phyloP scores from a whole-genome alignment of 106 monocot genomes.

The Dendrobium catenatum region DNA sequence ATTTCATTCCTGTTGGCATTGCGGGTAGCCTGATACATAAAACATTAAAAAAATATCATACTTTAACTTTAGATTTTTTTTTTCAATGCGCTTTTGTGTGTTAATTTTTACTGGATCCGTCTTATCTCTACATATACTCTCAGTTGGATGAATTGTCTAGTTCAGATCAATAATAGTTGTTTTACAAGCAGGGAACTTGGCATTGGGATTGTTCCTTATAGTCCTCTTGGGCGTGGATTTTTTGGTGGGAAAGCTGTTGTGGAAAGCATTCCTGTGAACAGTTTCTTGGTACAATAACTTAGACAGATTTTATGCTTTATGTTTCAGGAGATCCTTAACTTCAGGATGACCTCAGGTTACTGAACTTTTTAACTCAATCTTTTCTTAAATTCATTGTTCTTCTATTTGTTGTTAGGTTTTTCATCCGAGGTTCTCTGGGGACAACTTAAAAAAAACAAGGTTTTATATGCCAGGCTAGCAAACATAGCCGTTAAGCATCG shows the following conservation, averaged over 20 bases:
- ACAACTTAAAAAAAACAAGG: conserved; percentile 45
- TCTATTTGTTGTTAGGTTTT: conserved; percentile 8
- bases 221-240: conserved; percentile 47
- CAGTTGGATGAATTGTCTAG: background rate
- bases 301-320: background rate
- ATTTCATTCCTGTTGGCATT: background rate
- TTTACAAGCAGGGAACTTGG: conserved; percentile 34
- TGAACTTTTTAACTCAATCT: no score
- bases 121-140: background rate
- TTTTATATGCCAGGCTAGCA: conserved; percentile 15
- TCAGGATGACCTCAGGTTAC: background rate
- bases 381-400: background rate
- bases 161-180: background rate
- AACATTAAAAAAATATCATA: background rate
- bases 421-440: conserved; percentile 36
- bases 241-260: conserved; percentile 36
- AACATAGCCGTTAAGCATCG: conserved; percentile 31
- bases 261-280: conserved; percentile 22
- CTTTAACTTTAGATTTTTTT: background rate
- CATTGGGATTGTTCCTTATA: conserved; percentile 48
- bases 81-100: background rate
- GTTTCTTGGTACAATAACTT: conserved; percentile 21
- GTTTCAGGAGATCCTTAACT: background rate
- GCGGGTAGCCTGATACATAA: background rate
- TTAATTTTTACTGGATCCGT: background rate